These are phyloP conservation scores for Pythium guiyangense DNA, from an alignment of 352 stramenopile genomes.

Conservation along the genomic window DNA sequence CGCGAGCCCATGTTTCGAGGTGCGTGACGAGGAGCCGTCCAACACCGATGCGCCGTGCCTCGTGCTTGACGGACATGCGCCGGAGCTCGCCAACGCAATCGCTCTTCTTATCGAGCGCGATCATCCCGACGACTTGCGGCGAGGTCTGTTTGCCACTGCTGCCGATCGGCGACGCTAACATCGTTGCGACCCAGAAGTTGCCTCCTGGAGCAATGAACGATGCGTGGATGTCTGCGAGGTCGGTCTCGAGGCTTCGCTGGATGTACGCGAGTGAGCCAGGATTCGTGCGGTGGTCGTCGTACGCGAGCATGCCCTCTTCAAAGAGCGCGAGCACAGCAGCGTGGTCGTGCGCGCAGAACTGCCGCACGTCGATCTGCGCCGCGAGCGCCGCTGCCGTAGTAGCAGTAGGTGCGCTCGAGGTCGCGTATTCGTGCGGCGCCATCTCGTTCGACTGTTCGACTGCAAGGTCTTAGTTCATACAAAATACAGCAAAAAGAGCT, in stretches of 20 bases:
- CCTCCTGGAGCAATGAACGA: constrained; percentile 30
- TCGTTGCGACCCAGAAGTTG: constrained; percentile 38
- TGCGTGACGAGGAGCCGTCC: constrained; percentile 25
- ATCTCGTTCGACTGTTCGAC: no score
- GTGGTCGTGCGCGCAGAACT: constrained; percentile 27
- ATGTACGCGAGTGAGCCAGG: constrained; percentile 25
- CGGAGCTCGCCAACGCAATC: constrained; percentile 20
- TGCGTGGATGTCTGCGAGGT: constrained; percentile 27
- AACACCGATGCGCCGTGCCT: constrained; percentile 29
- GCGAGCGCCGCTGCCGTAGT: not conserved
- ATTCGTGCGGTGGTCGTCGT: constrained; percentile 19
- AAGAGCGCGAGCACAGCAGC: constrained; percentile 29
- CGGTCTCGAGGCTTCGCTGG: constrained; percentile 22
- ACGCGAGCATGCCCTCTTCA: constrained; percentile 31
- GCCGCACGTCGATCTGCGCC: constrained; percentile 16
- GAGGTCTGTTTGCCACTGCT: no score
- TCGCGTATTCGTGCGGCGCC: no score
- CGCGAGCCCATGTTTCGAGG: constrained; percentile 34
- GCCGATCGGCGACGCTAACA: no score
- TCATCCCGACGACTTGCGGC: constrained; percentile 16
- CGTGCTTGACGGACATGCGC: constrained; percentile 40
- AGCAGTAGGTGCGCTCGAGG: not conserved
- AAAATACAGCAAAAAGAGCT: no score
- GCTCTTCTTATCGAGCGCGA: constrained; percentile 17
- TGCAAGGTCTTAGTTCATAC: no score